Conservation (phyloP, 352 stramenopile species). For the Phytopythium litorale region DNA sequence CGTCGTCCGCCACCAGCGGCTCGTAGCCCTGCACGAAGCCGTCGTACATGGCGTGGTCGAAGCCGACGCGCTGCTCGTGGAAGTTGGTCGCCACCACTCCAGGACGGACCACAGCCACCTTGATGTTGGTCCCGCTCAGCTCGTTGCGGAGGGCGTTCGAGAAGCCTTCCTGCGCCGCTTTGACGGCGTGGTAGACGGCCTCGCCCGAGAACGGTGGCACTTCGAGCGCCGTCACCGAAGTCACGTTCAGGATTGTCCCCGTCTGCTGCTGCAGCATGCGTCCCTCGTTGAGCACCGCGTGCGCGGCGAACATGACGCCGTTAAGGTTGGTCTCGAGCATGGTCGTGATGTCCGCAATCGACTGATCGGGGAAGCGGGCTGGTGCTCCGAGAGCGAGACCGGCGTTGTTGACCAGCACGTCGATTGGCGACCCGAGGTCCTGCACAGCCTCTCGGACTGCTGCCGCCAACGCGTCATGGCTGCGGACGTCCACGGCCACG, state of each 20-base stretch:
- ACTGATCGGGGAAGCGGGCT: constrained; percentile 18
- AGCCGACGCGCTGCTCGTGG: constrained; percentile 27
- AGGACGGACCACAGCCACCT: constrained; percentile 23
- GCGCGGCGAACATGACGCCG: constrained; percentile 18
- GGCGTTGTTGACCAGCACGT: constrained; percentile 28
- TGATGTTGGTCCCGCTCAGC: constrained; percentile 25
- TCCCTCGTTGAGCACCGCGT: constrained; percentile 20
- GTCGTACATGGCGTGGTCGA: constrained; percentile 17
- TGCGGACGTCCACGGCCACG: constrained; percentile 14
- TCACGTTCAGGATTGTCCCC: constrained; percentile 24
- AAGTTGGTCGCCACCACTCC: constrained; percentile 27
- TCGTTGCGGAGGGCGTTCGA: constrained; percentile 25
- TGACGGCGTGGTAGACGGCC: constrained; percentile 22
- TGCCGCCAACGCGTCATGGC: constrained; percentile 11
- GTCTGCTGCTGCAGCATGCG: constrained; percentile 16
- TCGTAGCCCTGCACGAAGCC: constrained; percentile 28
- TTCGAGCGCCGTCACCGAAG: constrained; percentile 22
- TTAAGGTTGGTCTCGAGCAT: constrained; percentile 27
- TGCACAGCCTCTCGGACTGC: constrained; percentile 12
- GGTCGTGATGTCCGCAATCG: constrained; percentile 19
- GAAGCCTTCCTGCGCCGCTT: constrained; percentile 23
- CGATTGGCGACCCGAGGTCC: constrained; percentile 14
- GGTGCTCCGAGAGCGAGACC: constrained; percentile 18
- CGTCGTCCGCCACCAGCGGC: constrained; percentile 20
- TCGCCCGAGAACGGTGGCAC: constrained; percentile 21